Base-by-base conservation (phyloP, 2,329 filamentous ascomycete species). In the Clonostachys solani region DNA sequence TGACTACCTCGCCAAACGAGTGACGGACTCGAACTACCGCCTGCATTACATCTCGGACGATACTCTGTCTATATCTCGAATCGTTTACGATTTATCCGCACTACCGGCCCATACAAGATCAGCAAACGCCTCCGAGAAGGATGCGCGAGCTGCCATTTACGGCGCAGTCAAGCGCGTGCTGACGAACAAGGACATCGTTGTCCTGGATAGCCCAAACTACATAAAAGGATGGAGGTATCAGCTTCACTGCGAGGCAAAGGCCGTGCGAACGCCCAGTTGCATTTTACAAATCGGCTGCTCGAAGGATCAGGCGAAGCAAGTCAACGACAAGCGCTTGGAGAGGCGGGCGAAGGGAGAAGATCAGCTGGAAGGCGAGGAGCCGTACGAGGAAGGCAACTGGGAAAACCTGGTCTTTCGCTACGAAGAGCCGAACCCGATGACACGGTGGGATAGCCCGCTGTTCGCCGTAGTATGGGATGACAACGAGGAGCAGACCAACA, bases 171-270 rank as follows among this genome's bases (percentile, higher is more conserved):
- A 92, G 73, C 78, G 89, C 40, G 78, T 84, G 43, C 74, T 95
- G 33, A 83, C 79, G 50, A 78, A 83, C 48, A 81, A 82, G 57
- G 86, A 89, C 59, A 83, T 95, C 49, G 87, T 94, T 45, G 81
- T 95, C 42, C 80, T 90, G 15, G 89, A 95, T 62, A 83, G 84
- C 2, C 71, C 89, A 50, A 94, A 94, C 66, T 95, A 94, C 67
- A 95, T 95, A 69, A 94, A 94, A 65, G 89, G 89, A 36, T 94
- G 88, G 80, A 78, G 89, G 43, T 95, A 95, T 63, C 89, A 95
- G 72, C 73, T 95, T 18, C 86, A 86, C 64, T 92, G 89, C 69
- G 89, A 94, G 67, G 83, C 89, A 36, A 94, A 94, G 67, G 89
- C 89, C 43, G 70, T 88, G 46, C 73, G 84, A 52, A 94, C 89